Base-by-base conservation (phyloP, 1,284 basidiomycete species). In the Ganoderma lucidum region DNA sequence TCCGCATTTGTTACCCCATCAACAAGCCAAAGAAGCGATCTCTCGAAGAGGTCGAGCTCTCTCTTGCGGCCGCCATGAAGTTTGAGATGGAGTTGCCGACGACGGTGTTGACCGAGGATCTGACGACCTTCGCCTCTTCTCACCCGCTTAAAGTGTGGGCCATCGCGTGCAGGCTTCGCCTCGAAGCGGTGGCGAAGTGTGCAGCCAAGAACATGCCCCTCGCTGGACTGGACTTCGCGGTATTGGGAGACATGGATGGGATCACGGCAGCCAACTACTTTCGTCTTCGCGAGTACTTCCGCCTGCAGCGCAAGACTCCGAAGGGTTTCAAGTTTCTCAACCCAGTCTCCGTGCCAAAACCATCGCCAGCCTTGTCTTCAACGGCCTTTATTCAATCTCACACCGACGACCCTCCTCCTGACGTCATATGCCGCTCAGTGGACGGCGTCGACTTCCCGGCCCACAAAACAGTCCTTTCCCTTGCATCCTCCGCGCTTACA, bases 1-100 rank as follows among this genome's bases (percentile, higher is more conserved):
- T 85, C 62, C 77, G 78, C 32, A 76, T 82, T 58, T 82, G 82
- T 60, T 83, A 85, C 68, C 83, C 84, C 0, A 70, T 76, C 42
- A 71, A 74, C 6, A 68, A 72, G 9, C 61, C 63, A 1, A 73
- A 70, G 5, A 5, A 53, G 1, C 56, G 75, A 9, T 60, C 66
- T n/a, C 15, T 71, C 1, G 42, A 61, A 4, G 65, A 58, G 15
- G 60, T 76, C 5, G 56, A 62, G 15, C 65, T 56, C 19, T 63
- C 61, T 3, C 41, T 76, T 3, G 45, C 58, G 14, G 73, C 71
- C 2, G 73, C 76, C 23, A 68, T 59, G 39, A 75, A 75, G 60
- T 75, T 71, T 65, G 70, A 73, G 32, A 75, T 73, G 74, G 67
- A 68, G 32, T 58, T 69, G 37, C 70, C 74, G 1, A 64, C n/a